These are phyloP conservation scores for Naematelia aurantialba DNA, from an alignment of 768 basidiomycete genomes.

Conservation along the genomic window DNA sequence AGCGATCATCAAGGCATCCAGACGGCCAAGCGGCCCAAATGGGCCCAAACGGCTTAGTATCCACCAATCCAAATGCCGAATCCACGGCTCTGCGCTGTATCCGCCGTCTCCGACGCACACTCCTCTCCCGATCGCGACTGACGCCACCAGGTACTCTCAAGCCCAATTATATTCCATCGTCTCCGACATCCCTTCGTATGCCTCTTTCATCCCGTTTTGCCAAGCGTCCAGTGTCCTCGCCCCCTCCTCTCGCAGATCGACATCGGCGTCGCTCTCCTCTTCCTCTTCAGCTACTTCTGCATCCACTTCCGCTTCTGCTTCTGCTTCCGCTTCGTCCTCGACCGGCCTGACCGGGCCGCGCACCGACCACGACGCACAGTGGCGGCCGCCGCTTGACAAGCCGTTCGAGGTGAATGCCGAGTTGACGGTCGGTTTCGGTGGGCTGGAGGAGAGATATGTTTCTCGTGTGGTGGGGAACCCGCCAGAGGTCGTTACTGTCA, in stretches of 20 bases:
- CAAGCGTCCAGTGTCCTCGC: slow-evolving; percentile 69
- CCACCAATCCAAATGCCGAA: too few species aligned
- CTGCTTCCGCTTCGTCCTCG: slow-evolving; percentile 10
- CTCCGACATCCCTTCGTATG: slow-evolving; percentile 80
- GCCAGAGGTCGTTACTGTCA: slow-evolving; percentile 71
- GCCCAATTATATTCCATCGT: slow-evolving; percentile 80
- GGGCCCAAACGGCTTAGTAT: too few species aligned
- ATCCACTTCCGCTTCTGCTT: slow-evolving; percentile 4
- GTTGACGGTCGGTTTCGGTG: slow-evolving; percentile 80
- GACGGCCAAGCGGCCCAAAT: too few species aligned
- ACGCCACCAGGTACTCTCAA: slow-evolving; percentile 63
- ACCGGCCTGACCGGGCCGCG: slow-evolving; percentile 6
- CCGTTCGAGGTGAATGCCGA: slow-evolving; percentile 70
- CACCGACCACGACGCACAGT: neutral
- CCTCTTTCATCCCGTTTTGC: slow-evolving; percentile 85
- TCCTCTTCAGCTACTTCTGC: neutral
- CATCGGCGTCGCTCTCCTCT: neutral
- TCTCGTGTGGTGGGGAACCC: slow-evolving; percentile 79
- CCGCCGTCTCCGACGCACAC: too few species aligned
- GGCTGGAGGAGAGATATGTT: slow-evolving; percentile 80
- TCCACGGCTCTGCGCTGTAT: too few species aligned
- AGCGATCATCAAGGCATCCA: too few species aligned
- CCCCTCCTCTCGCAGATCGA: slow-evolving; percentile 46
- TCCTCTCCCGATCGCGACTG: too few species aligned
- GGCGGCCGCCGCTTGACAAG: slow-evolving; percentile 20